Base-by-base conservation (phyloP, 1,284 basidiomycete species). In the Puccinia coronata region DNA sequence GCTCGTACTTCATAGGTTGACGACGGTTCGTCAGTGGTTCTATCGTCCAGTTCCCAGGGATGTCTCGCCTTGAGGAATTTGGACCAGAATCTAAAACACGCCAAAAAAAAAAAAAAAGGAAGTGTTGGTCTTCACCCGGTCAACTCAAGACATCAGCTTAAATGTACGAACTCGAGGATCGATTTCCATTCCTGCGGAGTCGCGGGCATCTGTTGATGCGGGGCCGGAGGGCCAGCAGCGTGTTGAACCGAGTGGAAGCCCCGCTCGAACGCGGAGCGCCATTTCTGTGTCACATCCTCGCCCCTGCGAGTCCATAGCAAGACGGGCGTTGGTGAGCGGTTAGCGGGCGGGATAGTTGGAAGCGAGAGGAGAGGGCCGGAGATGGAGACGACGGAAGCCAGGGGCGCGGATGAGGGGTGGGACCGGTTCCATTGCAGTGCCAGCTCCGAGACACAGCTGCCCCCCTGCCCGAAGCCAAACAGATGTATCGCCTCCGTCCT, bases 381-480 rank as follows among this genome's bases (percentile, higher is more conserved):
- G 36, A 95, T 87, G 16, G 90, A 90, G 1, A 91, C 88, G 43
- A 92, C 88, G 0, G 92, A 92, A 41, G 90, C 93, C 4, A 94
- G 86, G 69, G 83, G 84, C 81, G 84, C 23, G 82, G 51, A 34
- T 2, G n/a, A 1, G 11, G 70, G 80, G 28, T 83, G 83, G 83
- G 88, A 84, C 83, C 88, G 34, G 85, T 89, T 90, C 86, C 87
- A 88, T 36, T 86, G 84, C 70, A 92, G 83, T 20, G 88, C 89
- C 9, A 91, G 88, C 86, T 97, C 94, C 0, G 90, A 89, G 1
- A 90, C 92, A 49, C 94, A 90, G 39, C 89, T 93, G 43, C 93
- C 95, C 0, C 95, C 95, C 86, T 97, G 95, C 0, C 90, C 93
- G 84, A 94, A 97, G 5, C 95, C 95, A 83, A 96, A 94, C 18